A percentile compares a stretch with the other conserved stretches of the same genome.
Evolutionary conservation across 352 stramenopile species (phyloP).

Genomic region (Globisporangium heterothallicum): DNA sequence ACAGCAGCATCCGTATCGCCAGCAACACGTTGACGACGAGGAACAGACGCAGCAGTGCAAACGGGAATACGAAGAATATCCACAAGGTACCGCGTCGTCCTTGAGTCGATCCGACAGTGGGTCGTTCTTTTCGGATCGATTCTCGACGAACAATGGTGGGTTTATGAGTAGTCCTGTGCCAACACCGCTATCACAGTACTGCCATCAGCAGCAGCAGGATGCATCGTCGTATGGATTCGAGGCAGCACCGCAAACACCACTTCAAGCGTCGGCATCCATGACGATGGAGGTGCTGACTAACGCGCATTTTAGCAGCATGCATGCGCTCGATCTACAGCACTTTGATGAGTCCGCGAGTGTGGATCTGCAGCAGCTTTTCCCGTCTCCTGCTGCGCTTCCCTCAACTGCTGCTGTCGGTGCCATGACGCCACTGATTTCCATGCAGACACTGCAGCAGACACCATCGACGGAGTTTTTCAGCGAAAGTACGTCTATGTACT

Average conservation of each 20-base stretch:
- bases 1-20: background rate
- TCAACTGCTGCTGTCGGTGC: background rate
- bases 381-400: background rate
- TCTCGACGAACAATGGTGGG: background rate
- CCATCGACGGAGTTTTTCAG: constrained; percentile 11
- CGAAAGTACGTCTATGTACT: constrained; percentile 6
- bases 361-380: constrained; percentile 19
- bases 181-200: background rate
- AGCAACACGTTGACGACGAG: background rate
- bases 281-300: background rate
- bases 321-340: constrained; percentile 15
- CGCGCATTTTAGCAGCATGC: constrained; percentile 8
- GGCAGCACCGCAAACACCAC: background rate
- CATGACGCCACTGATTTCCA: background rate
- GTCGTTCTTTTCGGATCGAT: background rate
- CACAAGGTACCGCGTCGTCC: background rate
- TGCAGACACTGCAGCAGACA: constrained; percentile 4
- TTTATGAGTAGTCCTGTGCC: background rate
- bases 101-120: constrained; percentile 3
- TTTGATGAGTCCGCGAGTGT: constrained; percentile 15
- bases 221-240: constrained; percentile 8
- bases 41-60: background rate
- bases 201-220: background rate
- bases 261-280: background rate
- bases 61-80: background rate